Conservation (phyloP, 352 stramenopile species). For the Globisporangium okanoganense region DNA sequence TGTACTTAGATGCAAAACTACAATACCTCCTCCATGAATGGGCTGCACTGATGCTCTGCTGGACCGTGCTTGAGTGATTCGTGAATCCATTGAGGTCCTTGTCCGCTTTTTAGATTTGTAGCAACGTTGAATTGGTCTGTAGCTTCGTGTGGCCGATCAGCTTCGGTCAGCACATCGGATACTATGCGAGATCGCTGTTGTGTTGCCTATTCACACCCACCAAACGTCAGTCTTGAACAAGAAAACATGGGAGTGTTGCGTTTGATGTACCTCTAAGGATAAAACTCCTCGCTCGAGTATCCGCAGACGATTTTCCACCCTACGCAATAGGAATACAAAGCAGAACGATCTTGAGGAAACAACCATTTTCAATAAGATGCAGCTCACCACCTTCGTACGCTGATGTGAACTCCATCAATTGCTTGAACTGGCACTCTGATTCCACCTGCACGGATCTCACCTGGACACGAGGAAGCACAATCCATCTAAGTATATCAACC, state of each 20-base stretch:
- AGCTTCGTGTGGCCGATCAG: neutral
- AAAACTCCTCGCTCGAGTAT: conserved; percentile 13
- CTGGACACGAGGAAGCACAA: conserved; percentile 2
- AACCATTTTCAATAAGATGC: neutral
- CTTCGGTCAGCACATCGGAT: neutral
- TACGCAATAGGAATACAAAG: neutral
- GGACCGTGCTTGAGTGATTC: neutral
- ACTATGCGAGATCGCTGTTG: neutral
- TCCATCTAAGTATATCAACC: neutral
- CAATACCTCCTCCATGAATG: neutral
- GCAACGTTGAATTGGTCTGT: neutral
- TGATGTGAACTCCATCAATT: conserved; percentile 19
- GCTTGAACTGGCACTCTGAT: conserved; percentile 16
- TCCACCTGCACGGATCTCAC: conserved; percentile 22
- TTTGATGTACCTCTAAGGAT: conserved; percentile 7
- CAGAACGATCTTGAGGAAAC: neutral
- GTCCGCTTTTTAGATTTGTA: neutral
- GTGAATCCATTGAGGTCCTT: neutral
- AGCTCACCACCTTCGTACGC: conserved; percentile 1
- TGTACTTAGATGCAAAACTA: neutral
- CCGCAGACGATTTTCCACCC: conserved; percentile 18
- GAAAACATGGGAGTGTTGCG: no score
- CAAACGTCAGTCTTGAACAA: neutral
- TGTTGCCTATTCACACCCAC: neutral
- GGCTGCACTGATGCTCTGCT: neutral